Base-by-base conservation (phyloP, 192 early-diverging fungal species). In the Backusella mclennaniae region DNA sequence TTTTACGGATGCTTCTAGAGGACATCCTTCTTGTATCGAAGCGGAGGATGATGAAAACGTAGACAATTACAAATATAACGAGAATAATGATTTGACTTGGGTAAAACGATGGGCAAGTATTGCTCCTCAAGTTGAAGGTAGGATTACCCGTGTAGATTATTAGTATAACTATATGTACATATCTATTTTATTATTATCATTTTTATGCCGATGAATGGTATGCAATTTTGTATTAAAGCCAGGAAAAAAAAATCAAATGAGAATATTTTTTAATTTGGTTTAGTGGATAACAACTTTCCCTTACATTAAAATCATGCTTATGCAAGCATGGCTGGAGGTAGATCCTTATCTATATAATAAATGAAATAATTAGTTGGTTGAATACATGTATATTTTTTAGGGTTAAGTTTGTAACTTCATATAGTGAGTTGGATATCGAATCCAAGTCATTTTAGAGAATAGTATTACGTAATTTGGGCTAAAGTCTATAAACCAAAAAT, bases 71-170 rank as follows among this genome's bases (percentile, higher is more conserved):
- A 75, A 73, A 35, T 78, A 83, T 1, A 21, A 73, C 31, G 33
- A 52, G 17, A n/a, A 73, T 12, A 35, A 21, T n/a, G 73, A 74
- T 38, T 11, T 26, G 15, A 29, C 52, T 4, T 81, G 88, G 76
- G 23, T 90, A 6, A 81, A 84, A n/a, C 76, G 76, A 63, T 91
- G 89, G 89, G 88, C 87, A 11, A 87, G 85, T 66, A 82, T 91
- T 19, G 79, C 84, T 35, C 90, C 90, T 5, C 63, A 75, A 17
- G 75, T 85, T 23, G 89, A 89, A 36, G 90, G 86, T 31, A 84
- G 90, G 35, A 91, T 91, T 69, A 68, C 75, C 26, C 73, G 73
- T 26, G 73, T 74, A n/a, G 42, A 49, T 49, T 71, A 71, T 44
- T 71, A 49, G 29, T n/a, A 63, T 29, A 14, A 12, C 3, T 31